Conservation (phyloP, 306 rosid species). For the Sindora glabra region DNA sequence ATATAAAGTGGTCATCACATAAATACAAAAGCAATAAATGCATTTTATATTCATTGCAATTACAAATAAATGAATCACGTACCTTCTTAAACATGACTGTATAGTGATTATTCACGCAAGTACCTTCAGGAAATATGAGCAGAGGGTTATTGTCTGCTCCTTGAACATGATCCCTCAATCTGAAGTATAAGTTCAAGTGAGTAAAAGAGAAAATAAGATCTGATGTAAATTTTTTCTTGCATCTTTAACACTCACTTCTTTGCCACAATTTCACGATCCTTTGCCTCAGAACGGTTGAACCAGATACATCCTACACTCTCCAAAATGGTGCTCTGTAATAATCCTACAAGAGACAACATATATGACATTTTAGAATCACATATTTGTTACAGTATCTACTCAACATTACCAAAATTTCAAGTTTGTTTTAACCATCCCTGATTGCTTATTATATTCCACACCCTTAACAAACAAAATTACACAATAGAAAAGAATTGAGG, state of each 20-base stretch:
- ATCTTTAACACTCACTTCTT: constrained; percentile 55
- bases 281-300: constrained; percentile 73
- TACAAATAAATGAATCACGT: background rate
- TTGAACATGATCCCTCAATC: constrained; percentile 67
- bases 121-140: constrained; percentile 88
- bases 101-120: constrained; percentile 84
- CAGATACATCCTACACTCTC: constrained; percentile 86
- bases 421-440: background rate
- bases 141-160: constrained; percentile 79
- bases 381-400: background rate
- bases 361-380: background rate
- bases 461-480: background rate
- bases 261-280: constrained; percentile 76
- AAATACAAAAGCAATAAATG: background rate
- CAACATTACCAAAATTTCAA: background rate
- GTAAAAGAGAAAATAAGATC: background rate
- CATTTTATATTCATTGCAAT: background rate
- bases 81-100: constrained; percentile 92
- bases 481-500: background rate
- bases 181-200: constrained; percentile 24
- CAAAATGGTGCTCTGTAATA: constrained; percentile 80
- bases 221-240: background rate
- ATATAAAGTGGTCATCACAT: background rate
- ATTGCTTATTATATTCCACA: background rate
- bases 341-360: constrained; percentile 38